phyloP scores from a whole-genome alignment of 306 rosid species.

The Sphenostylis stenocarpa region DNA sequence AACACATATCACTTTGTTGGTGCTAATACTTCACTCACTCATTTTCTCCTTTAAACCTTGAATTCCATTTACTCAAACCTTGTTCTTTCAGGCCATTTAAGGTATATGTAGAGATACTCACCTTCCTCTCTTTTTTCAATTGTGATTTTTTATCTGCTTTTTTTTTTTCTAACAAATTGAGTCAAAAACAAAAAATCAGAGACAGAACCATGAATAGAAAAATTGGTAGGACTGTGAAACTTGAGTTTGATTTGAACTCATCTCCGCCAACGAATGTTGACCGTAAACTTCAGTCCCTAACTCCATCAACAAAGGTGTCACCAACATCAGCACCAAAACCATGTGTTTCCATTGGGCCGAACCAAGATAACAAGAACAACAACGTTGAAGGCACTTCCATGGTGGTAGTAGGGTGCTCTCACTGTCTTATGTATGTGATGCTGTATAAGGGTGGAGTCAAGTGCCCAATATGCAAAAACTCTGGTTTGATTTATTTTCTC shows the following conservation, averaged over 20 bases:
- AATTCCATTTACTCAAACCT: neutral
- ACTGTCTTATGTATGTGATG: conserved; percentile 94
- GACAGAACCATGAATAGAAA: conserved; percentile 57
- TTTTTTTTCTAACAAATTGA: neutral
- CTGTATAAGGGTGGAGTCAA: conserved; percentile 76
- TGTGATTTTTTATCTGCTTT: neutral
- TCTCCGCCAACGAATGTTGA: conserved; percentile 68
- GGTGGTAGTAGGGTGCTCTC: conserved; percentile 85
- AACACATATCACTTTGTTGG: too few species aligned
- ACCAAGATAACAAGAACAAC: too few species aligned
- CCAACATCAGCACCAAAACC: conserved; percentile 63
- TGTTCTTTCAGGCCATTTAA: too few species aligned
- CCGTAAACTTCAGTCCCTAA: conserved; percentile 48
- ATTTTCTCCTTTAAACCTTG: too few species aligned
- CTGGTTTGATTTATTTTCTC: conserved; percentile 71
- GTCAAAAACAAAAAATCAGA: neutral
- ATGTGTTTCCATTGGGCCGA: too few species aligned
- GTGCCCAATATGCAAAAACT: conserved; percentile 92
- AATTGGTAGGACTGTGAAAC: conserved; percentile 64
- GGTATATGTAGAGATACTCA: too few species aligned
- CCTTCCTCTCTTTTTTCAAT: neutral
- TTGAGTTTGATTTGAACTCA: conserved; percentile 79
- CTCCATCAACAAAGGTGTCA: conserved; percentile 60
- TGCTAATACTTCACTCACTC: too few species aligned
- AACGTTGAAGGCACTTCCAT: conserved; percentile 62